A percentile compares a stretch with the other conserved stretches of the same genome.
These are phyloP conservation scores for Rhodamnia argentea DNA, from an alignment of 345 rosid species.

Conservation along the genomic window DNA sequence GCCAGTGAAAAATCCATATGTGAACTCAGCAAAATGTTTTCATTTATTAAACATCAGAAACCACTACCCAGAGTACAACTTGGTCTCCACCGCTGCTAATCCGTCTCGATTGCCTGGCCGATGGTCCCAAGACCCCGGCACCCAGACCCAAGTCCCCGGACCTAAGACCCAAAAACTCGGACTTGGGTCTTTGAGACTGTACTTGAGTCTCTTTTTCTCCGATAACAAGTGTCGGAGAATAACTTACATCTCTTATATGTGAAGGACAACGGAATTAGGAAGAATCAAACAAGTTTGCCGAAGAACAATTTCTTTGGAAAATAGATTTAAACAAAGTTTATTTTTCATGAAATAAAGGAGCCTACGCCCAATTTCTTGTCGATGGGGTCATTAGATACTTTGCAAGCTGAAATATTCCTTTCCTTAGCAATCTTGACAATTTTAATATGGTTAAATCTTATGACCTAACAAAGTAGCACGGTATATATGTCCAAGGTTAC, in stretches of 20 bases:
- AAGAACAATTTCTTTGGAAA: neutral
- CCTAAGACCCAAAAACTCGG: neutral
- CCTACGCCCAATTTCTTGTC: neutral
- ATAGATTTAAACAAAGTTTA: neutral
- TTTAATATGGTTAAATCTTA: neutral
- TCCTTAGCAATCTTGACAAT: neutral
- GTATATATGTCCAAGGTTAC: neutral
- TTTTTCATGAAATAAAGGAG: neutral
- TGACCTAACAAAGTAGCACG: neutral
- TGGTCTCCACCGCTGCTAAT: neutral
- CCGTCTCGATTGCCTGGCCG: neutral
- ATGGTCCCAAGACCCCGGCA: neutral
- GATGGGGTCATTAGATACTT: neutral
- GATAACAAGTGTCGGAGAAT: neutral
- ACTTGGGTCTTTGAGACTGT: neutral
- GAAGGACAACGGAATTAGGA: neutral
- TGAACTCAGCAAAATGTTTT: neutral
- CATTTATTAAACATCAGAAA: neutral
- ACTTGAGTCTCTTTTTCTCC: neutral
- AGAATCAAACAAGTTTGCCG: neutral
- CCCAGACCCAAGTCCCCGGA: neutral
- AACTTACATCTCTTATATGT: neutral
- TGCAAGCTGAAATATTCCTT: neutral
- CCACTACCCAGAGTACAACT: neutral
- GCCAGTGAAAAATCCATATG: neutral